Conservation (phyloP, 2,329 filamentous ascomycete genomes). For the Calcarisporium arbuscula region DNA sequence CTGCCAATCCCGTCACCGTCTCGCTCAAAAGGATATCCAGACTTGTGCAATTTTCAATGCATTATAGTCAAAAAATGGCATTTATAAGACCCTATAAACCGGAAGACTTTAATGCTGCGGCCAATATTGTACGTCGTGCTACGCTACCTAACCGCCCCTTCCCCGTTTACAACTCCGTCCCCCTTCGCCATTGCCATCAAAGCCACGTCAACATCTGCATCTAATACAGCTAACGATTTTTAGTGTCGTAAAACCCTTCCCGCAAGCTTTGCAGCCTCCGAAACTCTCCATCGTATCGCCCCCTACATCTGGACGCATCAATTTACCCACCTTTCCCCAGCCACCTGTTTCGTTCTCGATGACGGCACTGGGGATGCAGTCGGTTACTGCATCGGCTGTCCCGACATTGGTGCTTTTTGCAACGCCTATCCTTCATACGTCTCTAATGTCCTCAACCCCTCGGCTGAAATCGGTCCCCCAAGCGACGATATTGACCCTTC, state of each 20-base stretch:
- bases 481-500: conserved; percentile 19
- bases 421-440: conserved; percentile 32
- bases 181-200: neutral
- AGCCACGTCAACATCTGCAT: too few relatives aligned
- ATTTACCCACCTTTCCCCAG: conserved; percentile 39
- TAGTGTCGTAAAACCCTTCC: conserved; percentile 44
- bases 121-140: conserved; percentile 36
- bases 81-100: conserved; percentile 36
- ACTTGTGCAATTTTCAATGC: too few relatives aligned
- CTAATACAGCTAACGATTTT: neutral
- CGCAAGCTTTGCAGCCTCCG: conserved; percentile 29
- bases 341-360: conserved; percentile 41
- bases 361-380: conserved; percentile 37
- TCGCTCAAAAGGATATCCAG: too few relatives aligned
- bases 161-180: conserved; percentile 9
- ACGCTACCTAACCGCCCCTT: too few relatives aligned
- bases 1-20: too few relatives aligned
- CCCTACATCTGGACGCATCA: conserved; percentile 48
- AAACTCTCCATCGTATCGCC: conserved; percentile 28
- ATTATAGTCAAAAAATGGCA: conserved; percentile 33
- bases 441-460: conserved; percentile 23
- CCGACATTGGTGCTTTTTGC: conserved; percentile 36
- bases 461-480: conserved; percentile 15
- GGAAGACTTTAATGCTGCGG: conserved; percentile 33
- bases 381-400: conserved; percentile 43